Evolutionary conservation across 352 stramenopile genomes (phyloP).

Genomic region (Phytophthora syringae): DNA sequence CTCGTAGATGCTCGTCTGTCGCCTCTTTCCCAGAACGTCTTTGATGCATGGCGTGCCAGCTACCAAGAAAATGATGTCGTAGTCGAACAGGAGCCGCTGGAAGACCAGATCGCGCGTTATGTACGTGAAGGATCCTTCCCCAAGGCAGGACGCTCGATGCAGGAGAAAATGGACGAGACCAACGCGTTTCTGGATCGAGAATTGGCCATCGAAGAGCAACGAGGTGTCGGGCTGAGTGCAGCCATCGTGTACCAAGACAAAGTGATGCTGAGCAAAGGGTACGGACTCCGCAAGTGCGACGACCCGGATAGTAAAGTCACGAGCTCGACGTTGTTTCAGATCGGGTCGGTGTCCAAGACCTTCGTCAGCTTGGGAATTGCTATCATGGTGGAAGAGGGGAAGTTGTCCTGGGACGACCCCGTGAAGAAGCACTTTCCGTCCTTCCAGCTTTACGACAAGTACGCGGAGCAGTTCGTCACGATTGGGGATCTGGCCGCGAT

Average conservation of each 20-base stretch:
- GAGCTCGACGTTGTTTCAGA: slow-evolving; percentile 63
- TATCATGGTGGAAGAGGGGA: slow-evolving; percentile 60
- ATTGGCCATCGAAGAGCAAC: slow-evolving; percentile 36
- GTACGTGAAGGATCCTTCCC: slow-evolving; percentile 46
- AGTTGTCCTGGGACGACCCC: slow-evolving; percentile 54
- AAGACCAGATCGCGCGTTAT: slow-evolving; percentile 43
- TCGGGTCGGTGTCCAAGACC: slow-evolving; percentile 73
- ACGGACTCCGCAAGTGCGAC: slow-evolving; percentile 43
- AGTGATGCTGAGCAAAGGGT: slow-evolving; percentile 49
- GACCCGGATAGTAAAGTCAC: slow-evolving; percentile 44
- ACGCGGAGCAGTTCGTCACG: slow-evolving; percentile 55
- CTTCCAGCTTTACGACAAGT: slow-evolving; percentile 65
- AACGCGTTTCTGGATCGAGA: slow-evolving; percentile 52
- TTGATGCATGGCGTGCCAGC: slow-evolving; percentile 32
- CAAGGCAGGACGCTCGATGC: slow-evolving; percentile 36
- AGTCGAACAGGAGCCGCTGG: slow-evolving; percentile 21
- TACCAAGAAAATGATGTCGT: slow-evolving; percentile 23
- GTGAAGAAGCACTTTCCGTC: slow-evolving; percentile 63
- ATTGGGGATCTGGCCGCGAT: slow-evolving; percentile 63
- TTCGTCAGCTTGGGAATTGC: slow-evolving; percentile 57
- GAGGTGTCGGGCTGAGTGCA: slow-evolving; percentile 50
- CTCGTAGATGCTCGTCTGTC: slow-evolving; percentile 3
- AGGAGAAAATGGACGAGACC: slow-evolving; percentile 53
- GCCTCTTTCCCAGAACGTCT: slow-evolving; percentile 26
- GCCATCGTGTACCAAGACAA: slow-evolving; percentile 63